phyloP scores from a whole-genome alignment of 495 filamentous ascomycete species.

The Daldinia decipiens region DNA sequence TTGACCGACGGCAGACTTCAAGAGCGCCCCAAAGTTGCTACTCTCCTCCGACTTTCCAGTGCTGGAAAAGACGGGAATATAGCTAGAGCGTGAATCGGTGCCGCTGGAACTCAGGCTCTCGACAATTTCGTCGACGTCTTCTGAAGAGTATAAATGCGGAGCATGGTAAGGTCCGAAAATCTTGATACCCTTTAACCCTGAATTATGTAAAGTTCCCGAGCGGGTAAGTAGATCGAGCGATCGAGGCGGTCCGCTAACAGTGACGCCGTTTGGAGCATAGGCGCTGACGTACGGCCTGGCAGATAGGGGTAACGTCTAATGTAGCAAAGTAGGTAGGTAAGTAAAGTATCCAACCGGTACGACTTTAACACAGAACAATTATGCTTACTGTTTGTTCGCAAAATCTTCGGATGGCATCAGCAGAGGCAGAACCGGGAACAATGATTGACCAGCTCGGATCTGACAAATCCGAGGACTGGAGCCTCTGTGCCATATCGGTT shows the following conservation, averaged over 20 bases:
- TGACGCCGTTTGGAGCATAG: slow-evolving; percentile 36
- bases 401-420: slow-evolving; percentile 30
- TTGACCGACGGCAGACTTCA: slow-evolving; percentile 14
- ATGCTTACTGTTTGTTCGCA: slow-evolving; percentile 23
- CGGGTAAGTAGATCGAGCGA: slow-evolving; percentile 27
- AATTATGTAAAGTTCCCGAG: not conserved
- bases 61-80: slow-evolving; percentile 8
- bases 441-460: slow-evolving; percentile 42
- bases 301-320: slow-evolving; percentile 27
- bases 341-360: not conserved
- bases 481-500: slow-evolving; percentile 10
- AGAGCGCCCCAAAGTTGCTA: slow-evolving; percentile 1
- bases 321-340: not conserved
- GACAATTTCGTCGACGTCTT: slow-evolving; percentile 33
- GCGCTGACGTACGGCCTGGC: slow-evolving; percentile 45
- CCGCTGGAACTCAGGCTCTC: not conserved
- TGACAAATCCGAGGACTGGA: slow-evolving; percentile 5
- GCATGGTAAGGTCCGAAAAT: slow-evolving; percentile 48
- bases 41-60: not conserved
- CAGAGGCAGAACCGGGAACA: slow-evolving; percentile 27
- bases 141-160: slow-evolving; percentile 42
- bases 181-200: slow-evolving; percentile 16
- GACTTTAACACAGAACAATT: too few relatives aligned
- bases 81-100: not conserved
- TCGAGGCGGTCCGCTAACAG: slow-evolving; percentile 42